A percentile compares a stretch with the other conserved stretches of the same genome.
phyloP scores from a whole-genome alignment of 2,329 filamentous ascomycete species.

The Fusarium foetens region DNA sequence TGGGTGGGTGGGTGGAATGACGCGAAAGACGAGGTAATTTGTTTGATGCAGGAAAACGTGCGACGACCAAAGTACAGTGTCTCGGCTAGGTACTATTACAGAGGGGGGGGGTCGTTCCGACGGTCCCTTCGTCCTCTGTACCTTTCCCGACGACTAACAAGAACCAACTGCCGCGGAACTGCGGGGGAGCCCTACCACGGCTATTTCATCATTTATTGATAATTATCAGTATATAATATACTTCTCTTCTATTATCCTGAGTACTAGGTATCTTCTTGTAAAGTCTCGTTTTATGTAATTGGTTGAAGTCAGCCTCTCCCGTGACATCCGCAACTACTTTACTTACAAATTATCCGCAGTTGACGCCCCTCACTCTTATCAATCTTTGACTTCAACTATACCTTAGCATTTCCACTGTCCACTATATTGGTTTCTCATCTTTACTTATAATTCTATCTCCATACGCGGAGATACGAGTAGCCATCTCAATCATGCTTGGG shows the following conservation, averaged over 20 bases:
- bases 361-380: slow-evolving; percentile 20
- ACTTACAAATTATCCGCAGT: slow-evolving; percentile 18
- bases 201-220: neutral
- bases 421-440: neutral
- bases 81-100: slow-evolving; percentile 6
- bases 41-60: neutral
- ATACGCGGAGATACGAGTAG: neutral
- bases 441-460: neutral
- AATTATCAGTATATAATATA: neutral
- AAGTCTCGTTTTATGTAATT: neutral
- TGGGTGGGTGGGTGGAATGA: slow-evolving; percentile 16
- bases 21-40: slow-evolving; percentile 20
- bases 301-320: slow-evolving; percentile 8
- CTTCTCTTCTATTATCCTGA: neutral
- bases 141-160: neutral
- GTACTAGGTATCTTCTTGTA: neutral
- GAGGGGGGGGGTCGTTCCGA: slow-evolving; percentile 5
- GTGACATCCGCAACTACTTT: slow-evolving; percentile 25
- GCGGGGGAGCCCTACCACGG: slow-evolving; percentile 7
- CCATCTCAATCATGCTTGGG: slow-evolving; percentile 55
- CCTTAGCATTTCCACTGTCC: neutral
- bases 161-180: neutral
- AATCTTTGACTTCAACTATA: neutral
- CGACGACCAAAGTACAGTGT: slow-evolving; percentile 6
- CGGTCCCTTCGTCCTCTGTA: neutral